Base-by-base conservation (phyloP, 1,139 yeast genomes). In the Chernovozyma aurita region DNA sequence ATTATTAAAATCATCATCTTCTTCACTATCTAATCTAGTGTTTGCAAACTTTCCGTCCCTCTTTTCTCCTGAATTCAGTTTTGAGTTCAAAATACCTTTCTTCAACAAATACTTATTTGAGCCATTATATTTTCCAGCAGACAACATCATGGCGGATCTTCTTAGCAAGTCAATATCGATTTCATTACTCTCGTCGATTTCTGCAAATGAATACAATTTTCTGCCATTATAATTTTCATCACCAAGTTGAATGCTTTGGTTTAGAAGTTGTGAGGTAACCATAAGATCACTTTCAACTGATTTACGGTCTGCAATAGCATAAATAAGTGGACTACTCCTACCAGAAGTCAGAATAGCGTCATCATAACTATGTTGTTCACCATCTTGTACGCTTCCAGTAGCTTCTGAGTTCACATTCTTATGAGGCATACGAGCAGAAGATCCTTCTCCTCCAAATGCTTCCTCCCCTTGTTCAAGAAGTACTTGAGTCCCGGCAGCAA, bases 401-500 rank as follows among this genome's bases (percentile, higher is more conserved):
- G 32, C 28, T 21, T 22, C 30, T 8, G 33, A 34, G 9, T 34
- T 36, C 4, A 28, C 18, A n/a, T 40, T 40, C 12, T 20, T 22
- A 13, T 36, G 33, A 2, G 55, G 52, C 18, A 41, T 34, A 39
- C 79, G 53, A 27, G 70, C 68, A 9, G 70, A 54, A 0, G 78
- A 59, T 0, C 88, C 88, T 42, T 69, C 70, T 1, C 90, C 90
- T 2, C 90, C 90, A 38, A 85, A 61, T 4, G 73, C 71, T 42
- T 78, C 83, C 53, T 90, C 97, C 0, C 95, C 83, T 41, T 76
- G 78, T 47, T 88, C 97, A 35, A 90, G 62, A 8, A 86, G 59
- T 0, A 80, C 79, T 53, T 88, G 97, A 0, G 97, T 86, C 0
- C 97, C 97, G 4, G 90, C 83, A 1, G 95, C 94, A 26, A 90